phyloP scores from a whole-genome alignment of 179 eudicot genomes.

The Silene coronaria region DNA sequence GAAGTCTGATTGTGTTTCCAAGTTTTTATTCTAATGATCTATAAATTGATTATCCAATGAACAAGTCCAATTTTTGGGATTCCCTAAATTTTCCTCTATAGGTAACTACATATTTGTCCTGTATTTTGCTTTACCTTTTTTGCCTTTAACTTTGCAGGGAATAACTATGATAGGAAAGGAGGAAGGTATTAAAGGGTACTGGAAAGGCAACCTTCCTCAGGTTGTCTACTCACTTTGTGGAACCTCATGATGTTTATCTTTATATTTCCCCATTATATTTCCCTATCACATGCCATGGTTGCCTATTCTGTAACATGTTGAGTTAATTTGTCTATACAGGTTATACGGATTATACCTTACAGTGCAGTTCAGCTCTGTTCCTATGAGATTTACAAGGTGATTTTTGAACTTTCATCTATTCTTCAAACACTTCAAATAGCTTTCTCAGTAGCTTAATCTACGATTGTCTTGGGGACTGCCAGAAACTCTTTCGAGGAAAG shows the following conservation, averaged over 20 bases:
- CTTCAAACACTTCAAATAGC: neutral
- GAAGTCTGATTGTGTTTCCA: neutral
- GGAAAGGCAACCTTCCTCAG: constrained; percentile 99
- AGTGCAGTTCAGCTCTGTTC: constrained; percentile 94
- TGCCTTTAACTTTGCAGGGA: constrained; percentile 44
- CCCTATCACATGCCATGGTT: neutral
- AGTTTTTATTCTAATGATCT: neutral
- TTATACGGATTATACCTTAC: constrained; percentile 85
- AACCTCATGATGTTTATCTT: neutral
- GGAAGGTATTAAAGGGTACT: constrained; percentile 81
- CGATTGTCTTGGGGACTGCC: constrained; percentile 14
- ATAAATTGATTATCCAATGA: neutral
- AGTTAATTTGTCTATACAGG: constrained; percentile 37
- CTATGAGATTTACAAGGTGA: constrained; percentile 82
- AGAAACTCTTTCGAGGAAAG: constrained; percentile 74
- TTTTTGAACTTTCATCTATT: constrained; percentile 11
- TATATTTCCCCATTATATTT: neutral
- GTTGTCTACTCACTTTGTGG: constrained; percentile 27
- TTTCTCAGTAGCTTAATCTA: constrained; percentile 20
- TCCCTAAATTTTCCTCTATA: neutral
- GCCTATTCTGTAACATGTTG: neutral
- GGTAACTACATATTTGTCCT: neutral
- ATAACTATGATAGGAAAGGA: constrained; percentile 62
- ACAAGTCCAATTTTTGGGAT: neutral
- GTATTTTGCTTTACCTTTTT: neutral